Conservation (phyloP, 768 basidiomycete genomes). For the Lanmaoa pseudosensibilis region DNA sequence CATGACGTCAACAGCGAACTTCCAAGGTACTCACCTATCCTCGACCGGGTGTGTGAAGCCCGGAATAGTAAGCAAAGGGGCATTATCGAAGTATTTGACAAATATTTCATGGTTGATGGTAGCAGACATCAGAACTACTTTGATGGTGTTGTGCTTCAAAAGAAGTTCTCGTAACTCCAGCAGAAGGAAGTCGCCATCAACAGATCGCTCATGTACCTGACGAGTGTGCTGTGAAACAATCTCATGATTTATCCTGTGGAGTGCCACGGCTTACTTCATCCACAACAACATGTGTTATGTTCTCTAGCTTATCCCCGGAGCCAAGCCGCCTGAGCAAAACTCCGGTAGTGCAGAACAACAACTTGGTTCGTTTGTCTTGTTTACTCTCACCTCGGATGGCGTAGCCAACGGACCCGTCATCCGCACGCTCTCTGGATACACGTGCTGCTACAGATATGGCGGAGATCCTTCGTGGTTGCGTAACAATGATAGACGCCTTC, state of each 20-base stretch:
- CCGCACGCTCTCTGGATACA: constrained; percentile 76
- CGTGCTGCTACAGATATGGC: constrained; percentile 87
- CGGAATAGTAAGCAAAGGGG: constrained; percentile 81
- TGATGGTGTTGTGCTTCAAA: constrained; percentile 59
- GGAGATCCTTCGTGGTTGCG: constrained; percentile 87
- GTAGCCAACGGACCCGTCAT: constrained; percentile 83
- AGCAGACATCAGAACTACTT: constrained; percentile 89
- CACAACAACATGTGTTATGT: constrained; percentile 82
- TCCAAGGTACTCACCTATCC: constrained; percentile 53
- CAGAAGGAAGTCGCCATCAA: constrained; percentile 88
- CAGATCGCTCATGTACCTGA: constrained; percentile 88
- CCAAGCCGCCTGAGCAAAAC: constrained; percentile 81
- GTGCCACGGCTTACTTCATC: constrained; percentile 73
- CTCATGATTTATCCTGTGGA: background rate
- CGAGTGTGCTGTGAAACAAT: background rate
- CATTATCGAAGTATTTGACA: constrained; percentile 75
- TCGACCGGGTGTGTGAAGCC: constrained; percentile 78
- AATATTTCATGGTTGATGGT: constrained; percentile 93
- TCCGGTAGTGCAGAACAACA: constrained; percentile 93
- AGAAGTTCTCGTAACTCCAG: constrained; percentile 81
- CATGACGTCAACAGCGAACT: background rate
- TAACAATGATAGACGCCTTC: constrained; percentile 73
- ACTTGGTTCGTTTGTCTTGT: constrained; percentile 61
- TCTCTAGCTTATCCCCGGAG: constrained; percentile 66
- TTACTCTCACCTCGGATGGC: constrained; percentile 86